Base-by-base conservation (phyloP, 2,329 filamentous ascomycete species). In the Ceratocystis papillata region DNA sequence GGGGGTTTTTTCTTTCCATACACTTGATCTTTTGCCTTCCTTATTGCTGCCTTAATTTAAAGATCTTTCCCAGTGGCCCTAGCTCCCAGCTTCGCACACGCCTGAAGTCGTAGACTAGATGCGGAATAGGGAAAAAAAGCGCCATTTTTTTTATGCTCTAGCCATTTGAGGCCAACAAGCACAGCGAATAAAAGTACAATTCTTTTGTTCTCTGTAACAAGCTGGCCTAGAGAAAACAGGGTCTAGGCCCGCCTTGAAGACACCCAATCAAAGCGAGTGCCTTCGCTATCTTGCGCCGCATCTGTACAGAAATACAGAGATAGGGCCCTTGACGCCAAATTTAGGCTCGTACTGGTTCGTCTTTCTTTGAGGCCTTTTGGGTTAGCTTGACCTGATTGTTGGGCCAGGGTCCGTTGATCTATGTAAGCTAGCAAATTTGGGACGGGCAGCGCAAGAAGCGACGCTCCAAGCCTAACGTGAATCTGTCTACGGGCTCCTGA, bases 331-430 rank as follows among this genome's bases (percentile, higher is more conserved):
- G 25, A 28, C 15, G 53, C 53, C 53, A 57, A 37, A n/a, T 59
- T 59, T 59, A 59, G 55, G 28, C 28, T 59, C 17, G n/a, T 6
- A n/a, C 22, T 57, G 28, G 53, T n/a, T 30, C 30, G 28, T n/a
- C 22, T 25, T 55, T 25, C 22, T 55, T 25, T 22, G n/a, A 12
- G 25, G n/a, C 50, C 12, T 55, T 55, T 55, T 55, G 25, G 50
- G 50, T 25, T 55, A 55, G 50, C 50, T 15, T 55, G n/a, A 30
- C 12, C 20, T 55, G 50, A 15, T 55, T 55, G 50, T 55, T 55
- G 22, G 50, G 50, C 50, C 10, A 25, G 50, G 50, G 50, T 55
- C 12, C 50, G 15, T 2, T n/a, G n/a, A n/a, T 25, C 3, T 41
- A 12, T 15, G 37, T 41, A 41, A 41, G 37, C 37, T 15, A 15